Percentiles rank a stretch among this genome's conserved stretches.
Conservation (phyloP, 192 early-diverging fungal species). For the Dissophora globulifera region DNA sequence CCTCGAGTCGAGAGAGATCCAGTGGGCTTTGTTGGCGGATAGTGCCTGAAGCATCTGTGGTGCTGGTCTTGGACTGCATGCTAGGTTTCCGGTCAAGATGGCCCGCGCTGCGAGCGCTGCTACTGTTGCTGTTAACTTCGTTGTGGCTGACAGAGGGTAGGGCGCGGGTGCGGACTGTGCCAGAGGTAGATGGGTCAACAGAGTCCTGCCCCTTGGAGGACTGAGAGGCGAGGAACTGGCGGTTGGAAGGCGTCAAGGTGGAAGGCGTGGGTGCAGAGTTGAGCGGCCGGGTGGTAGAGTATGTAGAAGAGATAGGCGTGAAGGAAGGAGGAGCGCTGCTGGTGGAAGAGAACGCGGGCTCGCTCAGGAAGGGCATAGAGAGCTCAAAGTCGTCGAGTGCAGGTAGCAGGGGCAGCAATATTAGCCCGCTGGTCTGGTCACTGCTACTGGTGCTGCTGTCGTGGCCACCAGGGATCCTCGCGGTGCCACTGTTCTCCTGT, state of each 20-base stretch:
- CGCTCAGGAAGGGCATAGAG: constrained; percentile 31
- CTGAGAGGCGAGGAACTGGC: constrained; percentile 41
- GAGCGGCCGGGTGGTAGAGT: constrained; percentile 4
- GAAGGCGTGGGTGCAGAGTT: constrained; percentile 7
- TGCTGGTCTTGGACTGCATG: constrained; percentile 33
- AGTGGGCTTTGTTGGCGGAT: constrained; percentile 17
- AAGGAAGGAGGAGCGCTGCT: not conserved
- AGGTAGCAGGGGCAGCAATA: constrained; percentile 24
- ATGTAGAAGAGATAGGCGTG: constrained; percentile 5
- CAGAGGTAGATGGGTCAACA: constrained; percentile 2
- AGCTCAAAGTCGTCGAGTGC: constrained; percentile 41
- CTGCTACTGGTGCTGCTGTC: not conserved
- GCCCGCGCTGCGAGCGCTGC: not conserved
- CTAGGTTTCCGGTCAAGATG: not conserved
- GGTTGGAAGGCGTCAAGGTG: constrained; percentile 21
- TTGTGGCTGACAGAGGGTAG: not conserved
- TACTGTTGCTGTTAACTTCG: constrained; percentile 1
- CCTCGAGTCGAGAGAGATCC: constrained; percentile 18
- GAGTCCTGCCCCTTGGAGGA: constrained; percentile 35
- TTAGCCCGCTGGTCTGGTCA: not conserved
- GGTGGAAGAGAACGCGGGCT: not conserved
- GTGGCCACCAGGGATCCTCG: not conserved
- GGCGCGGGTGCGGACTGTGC: not conserved
- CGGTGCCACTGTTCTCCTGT: constrained; percentile 3
- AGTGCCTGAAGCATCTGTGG: constrained; percentile 27